Percentiles rank a stretch among this genome's conserved stretches.
Conservation (phyloP, 2,329 filamentous ascomycete species). For the Aurifilum marmelostoma region DNA sequence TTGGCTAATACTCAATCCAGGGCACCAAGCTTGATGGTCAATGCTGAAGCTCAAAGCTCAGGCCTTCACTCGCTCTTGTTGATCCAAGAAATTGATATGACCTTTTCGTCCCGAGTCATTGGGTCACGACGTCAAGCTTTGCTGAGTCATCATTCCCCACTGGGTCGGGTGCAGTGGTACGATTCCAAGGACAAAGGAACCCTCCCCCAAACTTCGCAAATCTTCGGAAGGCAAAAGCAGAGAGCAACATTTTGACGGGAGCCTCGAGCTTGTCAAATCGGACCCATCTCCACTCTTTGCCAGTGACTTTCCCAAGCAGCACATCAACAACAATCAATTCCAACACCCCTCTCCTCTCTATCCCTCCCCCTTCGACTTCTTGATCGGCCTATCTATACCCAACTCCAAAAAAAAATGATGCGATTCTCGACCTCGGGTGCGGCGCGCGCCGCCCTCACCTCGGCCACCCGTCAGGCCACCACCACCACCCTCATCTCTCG, state of each 20-base stretch:
- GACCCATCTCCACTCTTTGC: conserved; percentile 28
- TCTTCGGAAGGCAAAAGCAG: conserved; percentile 4
- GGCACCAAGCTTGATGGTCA: too few relatives aligned
- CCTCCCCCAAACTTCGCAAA: conserved; percentile 2
- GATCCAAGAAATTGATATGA: conserved; percentile 13
- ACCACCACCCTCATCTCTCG: conserved; percentile 45
- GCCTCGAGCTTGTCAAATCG: conserved; percentile 24
- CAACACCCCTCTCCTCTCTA: conserved; percentile 22
- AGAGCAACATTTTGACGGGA: conserved; percentile 25
- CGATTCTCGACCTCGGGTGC: conserved; percentile 57
- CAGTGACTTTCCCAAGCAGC: conserved; percentile 22
- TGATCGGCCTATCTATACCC: conserved; percentile 16
- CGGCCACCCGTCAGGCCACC: conserved; percentile 44
- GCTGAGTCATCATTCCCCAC: conserved; percentile 17
- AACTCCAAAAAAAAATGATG: conserved; percentile 49
- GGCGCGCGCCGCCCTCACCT: conserved; percentile 51
- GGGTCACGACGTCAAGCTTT: neutral
- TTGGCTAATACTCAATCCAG: too few relatives aligned
- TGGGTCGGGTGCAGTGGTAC: conserved; percentile 7
- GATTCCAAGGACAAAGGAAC: conserved; percentile 10
- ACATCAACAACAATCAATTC: conserved; percentile 10
- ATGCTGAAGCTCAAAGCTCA: too few relatives aligned
- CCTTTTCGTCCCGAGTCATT: conserved; percentile 18
- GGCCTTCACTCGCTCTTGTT: neutral
- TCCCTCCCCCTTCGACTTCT: conserved; percentile 22